A percentile compares a stretch with the other conserved stretches of the same genome.
phyloP scores from a whole-genome alignment of 106 monocot species.

The Allium fistulosum region DNA sequence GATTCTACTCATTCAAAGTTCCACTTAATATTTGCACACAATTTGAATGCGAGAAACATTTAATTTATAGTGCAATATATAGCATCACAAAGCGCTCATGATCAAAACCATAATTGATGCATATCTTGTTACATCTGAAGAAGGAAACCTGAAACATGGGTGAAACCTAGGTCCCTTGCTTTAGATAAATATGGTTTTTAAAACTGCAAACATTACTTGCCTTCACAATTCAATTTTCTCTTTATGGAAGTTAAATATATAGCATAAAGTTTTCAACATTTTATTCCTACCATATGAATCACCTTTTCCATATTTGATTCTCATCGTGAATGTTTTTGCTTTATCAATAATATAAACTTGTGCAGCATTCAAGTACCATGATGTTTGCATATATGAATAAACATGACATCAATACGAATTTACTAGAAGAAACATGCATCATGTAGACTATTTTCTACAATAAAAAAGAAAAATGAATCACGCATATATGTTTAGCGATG shows the following conservation, averaged over 20 bases:
- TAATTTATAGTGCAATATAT: too few species aligned
- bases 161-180: constrained; percentile 2
- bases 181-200: neutral
- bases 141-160: constrained; percentile 1
- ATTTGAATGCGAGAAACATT: too few species aligned
- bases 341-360: neutral
- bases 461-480: constrained; percentile 8
- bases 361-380: neutral
- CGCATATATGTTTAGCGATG: constrained; percentile 6
- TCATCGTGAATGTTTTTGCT: neutral
- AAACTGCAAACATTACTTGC: neutral
- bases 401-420: too few species aligned
- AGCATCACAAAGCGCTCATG: too few species aligned
- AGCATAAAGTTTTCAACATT: neutral
- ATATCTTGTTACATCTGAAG: too few species aligned
- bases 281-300: too few species aligned
- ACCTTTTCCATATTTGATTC: too few species aligned
- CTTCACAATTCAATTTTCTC: constrained; percentile 3
- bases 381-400: neutral
- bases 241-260: neutral
- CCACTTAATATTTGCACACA: too few species aligned
- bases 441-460: neutral
- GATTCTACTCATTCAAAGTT: too few species aligned
- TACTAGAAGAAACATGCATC: too few species aligned
- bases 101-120: too few species aligned